Conservation (phyloP, 2,329 filamentous ascomycete genomes). For the Fusarium hostae region DNA sequence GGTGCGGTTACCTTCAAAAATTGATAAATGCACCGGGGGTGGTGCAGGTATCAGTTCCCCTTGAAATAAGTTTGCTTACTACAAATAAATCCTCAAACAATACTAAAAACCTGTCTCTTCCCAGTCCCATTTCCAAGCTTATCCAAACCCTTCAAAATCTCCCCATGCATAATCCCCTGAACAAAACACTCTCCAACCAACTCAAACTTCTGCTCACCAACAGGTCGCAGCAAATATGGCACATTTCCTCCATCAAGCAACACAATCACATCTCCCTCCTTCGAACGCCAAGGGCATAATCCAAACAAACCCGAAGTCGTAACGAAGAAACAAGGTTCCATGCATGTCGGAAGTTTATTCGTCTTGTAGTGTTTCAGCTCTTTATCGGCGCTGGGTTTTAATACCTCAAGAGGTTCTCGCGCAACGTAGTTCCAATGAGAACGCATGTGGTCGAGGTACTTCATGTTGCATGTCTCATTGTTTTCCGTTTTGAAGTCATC, state of each 20-base stretch:
- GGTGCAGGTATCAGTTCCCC: too few relatives aligned
- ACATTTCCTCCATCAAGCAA: constrained; percentile 27
- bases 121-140: neutral
- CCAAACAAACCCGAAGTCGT: constrained; percentile 11
- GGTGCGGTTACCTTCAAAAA: too few relatives aligned
- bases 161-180: constrained; percentile 27
- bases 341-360: constrained; percentile 1
- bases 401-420: neutral
- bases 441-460: constrained; percentile 23
- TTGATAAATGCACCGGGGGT: too few relatives aligned
- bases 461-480: neutral
- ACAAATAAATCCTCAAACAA: neutral
- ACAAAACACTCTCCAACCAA: constrained; percentile 31
- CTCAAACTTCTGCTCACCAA: neutral
- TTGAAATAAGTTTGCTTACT: too few relatives aligned
- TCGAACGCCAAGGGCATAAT: constrained; percentile 28
- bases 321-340: constrained; percentile 23
- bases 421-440: constrained; percentile 17
- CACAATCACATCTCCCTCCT: constrained; percentile 18
- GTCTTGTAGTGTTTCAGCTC: neutral
- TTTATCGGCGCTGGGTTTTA: neutral
- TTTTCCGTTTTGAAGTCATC: neutral
- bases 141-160: neutral
- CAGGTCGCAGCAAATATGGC: constrained; percentile 16
- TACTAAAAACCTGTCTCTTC: neutral